These are phyloP conservation scores for Pholiota adiposa DNA, from an alignment of 1,284 basidiomycete species.

Conservation along the genomic window DNA sequence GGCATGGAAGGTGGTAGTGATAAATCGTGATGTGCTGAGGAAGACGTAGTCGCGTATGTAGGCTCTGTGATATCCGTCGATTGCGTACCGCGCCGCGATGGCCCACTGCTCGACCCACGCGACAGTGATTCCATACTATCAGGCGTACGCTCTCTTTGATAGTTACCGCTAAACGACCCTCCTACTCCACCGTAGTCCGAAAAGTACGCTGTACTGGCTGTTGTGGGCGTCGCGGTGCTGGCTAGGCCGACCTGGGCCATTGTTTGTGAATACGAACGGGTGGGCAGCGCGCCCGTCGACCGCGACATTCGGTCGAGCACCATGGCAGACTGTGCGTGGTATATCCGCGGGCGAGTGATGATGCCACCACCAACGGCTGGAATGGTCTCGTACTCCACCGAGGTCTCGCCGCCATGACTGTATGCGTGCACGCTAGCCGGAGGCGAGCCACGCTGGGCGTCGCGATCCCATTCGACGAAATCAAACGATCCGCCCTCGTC, in stretches of 20 bases:
- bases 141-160: slow-evolving; percentile 30
- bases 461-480: slow-evolving; percentile 70
- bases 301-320: slow-evolving; percentile 25
- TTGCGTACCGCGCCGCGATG: slow-evolving; percentile 17
- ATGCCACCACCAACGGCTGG: slow-evolving; percentile 81
- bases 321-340: slow-evolving; percentile 74
- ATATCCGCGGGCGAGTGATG: slow-evolving; percentile 74
- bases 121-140: slow-evolving; percentile 50
- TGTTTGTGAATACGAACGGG: slow-evolving; percentile 17
- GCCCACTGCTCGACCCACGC: slow-evolving; percentile 24
- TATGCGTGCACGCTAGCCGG: slow-evolving; percentile 32
- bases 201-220: slow-evolving; percentile 31
- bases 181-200: slow-evolving; percentile 23
- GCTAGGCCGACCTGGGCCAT: slow-evolving; percentile 8
- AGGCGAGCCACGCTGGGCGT: slow-evolving; percentile 39
- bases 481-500: slow-evolving; percentile 58
- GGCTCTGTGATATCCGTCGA: slow-evolving; percentile 22
- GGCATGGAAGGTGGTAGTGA: background rate
- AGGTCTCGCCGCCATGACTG: slow-evolving; percentile 27
- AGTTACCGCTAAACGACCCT: background rate
- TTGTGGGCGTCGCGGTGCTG: slow-evolving; percentile 21
- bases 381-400: slow-evolving; percentile 69
- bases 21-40: background rate
- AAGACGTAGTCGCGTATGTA: background rate
- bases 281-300: slow-evolving; percentile 15